Conservation (phyloP, 257 asterid genomes). For the Fraxinus anomala region DNA sequence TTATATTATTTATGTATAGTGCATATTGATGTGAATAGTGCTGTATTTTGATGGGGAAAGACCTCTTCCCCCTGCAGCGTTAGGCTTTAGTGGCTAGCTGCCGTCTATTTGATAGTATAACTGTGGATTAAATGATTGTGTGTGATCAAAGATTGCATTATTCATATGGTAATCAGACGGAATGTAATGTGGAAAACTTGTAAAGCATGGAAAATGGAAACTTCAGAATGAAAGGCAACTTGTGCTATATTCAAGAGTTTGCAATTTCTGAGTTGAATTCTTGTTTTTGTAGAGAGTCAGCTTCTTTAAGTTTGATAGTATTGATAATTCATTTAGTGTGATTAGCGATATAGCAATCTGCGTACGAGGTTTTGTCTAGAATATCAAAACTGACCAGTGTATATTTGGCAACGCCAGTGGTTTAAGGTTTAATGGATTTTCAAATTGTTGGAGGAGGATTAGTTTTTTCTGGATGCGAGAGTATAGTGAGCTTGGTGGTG, state of each 20-base stretch:
- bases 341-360: background rate
- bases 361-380: background rate
- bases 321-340: background rate
- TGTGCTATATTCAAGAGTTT: background rate
- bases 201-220: background rate
- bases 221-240: background rate
- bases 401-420: background rate
- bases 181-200: background rate
- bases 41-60: background rate
- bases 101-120: background rate
- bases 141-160: background rate
- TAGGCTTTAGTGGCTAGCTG: background rate
- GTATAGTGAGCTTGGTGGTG: background rate
- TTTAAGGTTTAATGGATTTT: background rate
- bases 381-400: background rate
- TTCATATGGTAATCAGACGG: background rate
- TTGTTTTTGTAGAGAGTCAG: background rate
- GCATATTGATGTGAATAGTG: background rate
- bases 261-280: too few relatives aligned
- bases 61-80: background rate
- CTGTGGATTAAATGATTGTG: background rate
- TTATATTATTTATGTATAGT: background rate
- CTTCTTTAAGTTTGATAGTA: background rate
- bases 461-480: background rate
- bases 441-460: background rate